These are phyloP conservation scores for Neodidymelliopsis sp. DNA, from an alignment of 2,329 filamentous ascomycete genomes.

Conservation along the genomic window DNA sequence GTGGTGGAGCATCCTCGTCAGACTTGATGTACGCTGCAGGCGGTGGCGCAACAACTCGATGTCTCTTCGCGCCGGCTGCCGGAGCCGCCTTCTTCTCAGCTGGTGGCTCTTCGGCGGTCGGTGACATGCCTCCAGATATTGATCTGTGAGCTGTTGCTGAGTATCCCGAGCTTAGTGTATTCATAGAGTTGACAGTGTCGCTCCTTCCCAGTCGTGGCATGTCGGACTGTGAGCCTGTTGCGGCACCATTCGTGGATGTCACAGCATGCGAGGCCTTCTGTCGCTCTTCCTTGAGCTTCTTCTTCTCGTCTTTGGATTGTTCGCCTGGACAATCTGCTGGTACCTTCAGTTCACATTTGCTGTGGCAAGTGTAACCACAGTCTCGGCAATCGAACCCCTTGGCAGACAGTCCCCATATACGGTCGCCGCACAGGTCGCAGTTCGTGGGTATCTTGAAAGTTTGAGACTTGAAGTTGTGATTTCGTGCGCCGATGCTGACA, in stretches of 20 bases:
- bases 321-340: slow-evolving; percentile 95
- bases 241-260: slow-evolving; percentile 53
- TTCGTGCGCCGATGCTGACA: slow-evolving; percentile 88
- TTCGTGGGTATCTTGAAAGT: slow-evolving; percentile 99
- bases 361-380: slow-evolving; percentile 97
- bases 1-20: slow-evolving; percentile 56
- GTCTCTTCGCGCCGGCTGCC: slow-evolving; percentile 55
- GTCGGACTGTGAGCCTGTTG: slow-evolving; percentile 64
- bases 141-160: slow-evolving; percentile 80
- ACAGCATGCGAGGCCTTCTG: slow-evolving; percentile 76
- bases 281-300: slow-evolving; percentile 86
- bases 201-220: slow-evolving; percentile 75
- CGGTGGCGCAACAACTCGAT: slow-evolving; percentile 85
- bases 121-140: slow-evolving; percentile 66
- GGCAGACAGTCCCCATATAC: slow-evolving; percentile 95
- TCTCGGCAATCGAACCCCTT: slow-evolving; percentile 97
- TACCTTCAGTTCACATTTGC: slow-evolving; percentile 99
- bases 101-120: slow-evolving; percentile 59
- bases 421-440: slow-evolving; percentile 93
- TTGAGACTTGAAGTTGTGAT: slow-evolving; percentile 98
- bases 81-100: slow-evolving; percentile 42
- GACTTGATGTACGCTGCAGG: slow-evolving; percentile 80
- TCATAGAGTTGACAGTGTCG: slow-evolving; percentile 86
- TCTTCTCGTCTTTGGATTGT: slow-evolving; percentile 91
- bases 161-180: slow-evolving; percentile 81